Evolutionary conservation across 2,329 filamentous ascomycete genomes (phyloP), one percentile per base, ranked within the genome.

Genomic region (Penicillium rolfsii): DNA sequence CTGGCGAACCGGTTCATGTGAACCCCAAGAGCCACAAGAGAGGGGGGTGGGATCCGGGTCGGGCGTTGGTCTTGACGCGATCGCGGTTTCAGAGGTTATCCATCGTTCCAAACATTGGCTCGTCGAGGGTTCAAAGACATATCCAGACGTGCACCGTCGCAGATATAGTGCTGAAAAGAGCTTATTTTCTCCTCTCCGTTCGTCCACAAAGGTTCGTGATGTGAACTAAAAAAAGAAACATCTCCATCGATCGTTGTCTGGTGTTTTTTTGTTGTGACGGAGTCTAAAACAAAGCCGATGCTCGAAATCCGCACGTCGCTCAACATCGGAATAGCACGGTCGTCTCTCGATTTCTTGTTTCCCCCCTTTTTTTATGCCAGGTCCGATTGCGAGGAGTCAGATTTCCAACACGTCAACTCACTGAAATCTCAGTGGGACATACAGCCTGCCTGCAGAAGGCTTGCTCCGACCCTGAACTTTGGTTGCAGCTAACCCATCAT

Each of bases 1-100:
- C 48, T 56, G 24, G 48, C 33, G 61, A 64, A 67, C 63, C 59
- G 57, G 64, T 66, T 62, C 62, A 50, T 62, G 57, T 53, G 52
- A 55, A 35, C 48, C 8, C 50, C 12, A 12, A 19, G 26, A 55
- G 36, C 50, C 19, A 22, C 22, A 28, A 49, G 33, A 5, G 6
- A 11, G 2, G 26, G 26, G 46, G 28, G n/a, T 8, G n/a, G 45
- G 26, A 28, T 30, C 45, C 45, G 33, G 45, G n/a, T 33, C 43
- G 24, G 45, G 16, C 26, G 55, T 55, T 48, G 56, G 60, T 60
- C 55, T 43, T 62, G 64, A 65, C 41, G 63, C 59, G 60, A 63
- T 64, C 61, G 59, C 33, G 52, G 61, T 67, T 67, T 68, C 63
- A 65, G 35, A 22, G n/a, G 50, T 43, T 36, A 43, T 49, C 52